Evolutionary conservation across 192 early-diverging fungal species (phyloP).

Genomic region (Jimgerdemannia flammicorona): DNA sequence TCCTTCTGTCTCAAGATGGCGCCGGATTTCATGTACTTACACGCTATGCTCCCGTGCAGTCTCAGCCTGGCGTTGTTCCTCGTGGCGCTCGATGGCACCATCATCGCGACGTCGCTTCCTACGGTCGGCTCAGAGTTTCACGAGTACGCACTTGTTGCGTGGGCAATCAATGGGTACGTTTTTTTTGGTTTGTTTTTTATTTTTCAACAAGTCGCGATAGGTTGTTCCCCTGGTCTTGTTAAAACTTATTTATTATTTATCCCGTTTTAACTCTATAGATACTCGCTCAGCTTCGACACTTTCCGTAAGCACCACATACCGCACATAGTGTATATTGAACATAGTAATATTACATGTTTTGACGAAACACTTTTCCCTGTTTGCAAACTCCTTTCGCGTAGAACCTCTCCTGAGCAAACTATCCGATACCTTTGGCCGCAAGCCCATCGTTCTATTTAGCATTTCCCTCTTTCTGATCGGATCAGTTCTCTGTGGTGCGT

Average conservation of each 20-base stretch:
- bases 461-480: conserved; percentile 78
- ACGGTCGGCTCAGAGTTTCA: conserved; percentile 71
- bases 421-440: conserved; percentile 82
- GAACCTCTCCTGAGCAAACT: conserved; percentile 70
- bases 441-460: conserved; percentile 71
- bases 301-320: not conserved
- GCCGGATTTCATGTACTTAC: not conserved
- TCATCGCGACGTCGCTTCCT: conserved; percentile 74
- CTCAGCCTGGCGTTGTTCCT: conserved; percentile 28
- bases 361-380: not conserved
- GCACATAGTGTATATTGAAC: too few relatives aligned
- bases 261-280: too few relatives aligned
- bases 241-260: too few relatives aligned
- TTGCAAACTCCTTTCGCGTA: not conserved
- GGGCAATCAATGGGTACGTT: conserved; percentile 79
- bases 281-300: not conserved
- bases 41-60: not conserved
- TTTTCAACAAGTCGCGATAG: conserved; percentile 29
- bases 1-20: not conserved
- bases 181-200: conserved; percentile 6
- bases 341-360: not conserved
- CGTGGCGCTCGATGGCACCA: conserved; percentile 57
- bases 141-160: conserved; percentile 59
- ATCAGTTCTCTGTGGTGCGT: conserved; percentile 75
- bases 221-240: not conserved